Base-by-base conservation (phyloP, 1,284 basidiomycete genomes). In the Cryptococcus floricola region DNA sequence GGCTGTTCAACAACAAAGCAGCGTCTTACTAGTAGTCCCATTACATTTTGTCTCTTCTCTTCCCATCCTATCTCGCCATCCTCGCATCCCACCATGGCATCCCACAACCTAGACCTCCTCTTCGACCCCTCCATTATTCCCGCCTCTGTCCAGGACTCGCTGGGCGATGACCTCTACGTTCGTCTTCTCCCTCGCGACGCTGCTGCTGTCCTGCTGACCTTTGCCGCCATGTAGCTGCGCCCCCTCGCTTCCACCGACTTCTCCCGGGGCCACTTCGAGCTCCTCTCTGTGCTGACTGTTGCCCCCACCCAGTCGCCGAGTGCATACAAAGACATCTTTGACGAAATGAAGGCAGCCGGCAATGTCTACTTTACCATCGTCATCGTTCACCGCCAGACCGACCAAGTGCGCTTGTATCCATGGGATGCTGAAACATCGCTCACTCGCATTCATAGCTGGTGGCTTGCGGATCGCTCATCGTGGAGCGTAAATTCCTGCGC, bases 401-500 rank as follows among this genome's bases (percentile, higher is more conserved):
- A 96, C 79, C 78, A 81, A 59, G 70, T 69, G 39, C 42, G 59
- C 60, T 16, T 18, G 14, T 23, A 14, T 39, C 13, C 28, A 37
- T 3, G 34, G 7, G 39, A 44, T 1, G 42, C 37, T 14, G 43
- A 49, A 10, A 12, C 16, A 1, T 23, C 18, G 48, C 48, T 49
- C 31, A 39, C 56, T 89, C 25, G 19, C 4, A 16, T 12, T 2
- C n/a, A 12, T 34, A 75, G 65, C 86, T 98, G 71, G 88, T 96
- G 28, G 93, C 83, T 19, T 85, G 87, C 39, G 95, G 94, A 14
- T 85, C 86, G 4, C 80, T 96, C 52, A 86, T 98, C 70, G 74
- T 98, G 59, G 95, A 98, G 78, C 87, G 86, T 80, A 98, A 98
- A 80, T 97, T 98, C 81, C 79, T 93, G 23, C 83, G 92, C 25